Evolutionary conservation across 177 flowering plant species (phyloP).

Genomic region (Viscum album): DNA sequence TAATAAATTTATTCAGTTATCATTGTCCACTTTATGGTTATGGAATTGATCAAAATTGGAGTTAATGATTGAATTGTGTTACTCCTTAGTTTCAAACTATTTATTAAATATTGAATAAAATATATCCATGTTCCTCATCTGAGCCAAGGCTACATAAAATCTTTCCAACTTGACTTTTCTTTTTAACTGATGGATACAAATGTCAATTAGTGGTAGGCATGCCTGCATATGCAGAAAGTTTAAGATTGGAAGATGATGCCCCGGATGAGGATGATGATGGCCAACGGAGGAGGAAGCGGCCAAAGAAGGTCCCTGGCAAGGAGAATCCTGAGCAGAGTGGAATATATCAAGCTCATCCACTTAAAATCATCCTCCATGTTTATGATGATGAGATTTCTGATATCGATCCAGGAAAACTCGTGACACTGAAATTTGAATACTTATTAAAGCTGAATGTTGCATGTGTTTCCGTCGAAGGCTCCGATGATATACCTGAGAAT

Average conservation of each 20-base stretch:
- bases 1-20: too few relatives aligned
- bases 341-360: slow-evolving; percentile 70
- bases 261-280: slow-evolving; percentile 92
- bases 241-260: slow-evolving; percentile 63
- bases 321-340: slow-evolving; percentile 54
- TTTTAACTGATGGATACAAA: slow-evolving; percentile 1
- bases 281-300: slow-evolving; percentile 84
- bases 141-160: too few relatives aligned
- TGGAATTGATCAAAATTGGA: too few relatives aligned
- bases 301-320: slow-evolving; percentile 57
- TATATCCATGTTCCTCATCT: too few relatives aligned
- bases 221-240: slow-evolving; percentile 37
- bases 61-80: too few relatives aligned
- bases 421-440: slow-evolving; percentile 73
- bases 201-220: slow-evolving; percentile 28
- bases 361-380: slow-evolving; percentile 61
- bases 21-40: too few relatives aligned
- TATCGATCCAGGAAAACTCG: slow-evolving; percentile 45
- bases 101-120: too few relatives aligned
- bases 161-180: too few relatives aligned
- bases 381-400: slow-evolving; percentile 56
- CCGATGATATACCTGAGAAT: slow-evolving; percentile 46
- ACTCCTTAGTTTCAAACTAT: too few relatives aligned
- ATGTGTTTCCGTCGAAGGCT: slow-evolving; percentile 79
- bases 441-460: slow-evolving; percentile 69